Base-by-base conservation (phyloP, 768 basidiomycete genomes). In the Russula griseocarnosa region DNA sequence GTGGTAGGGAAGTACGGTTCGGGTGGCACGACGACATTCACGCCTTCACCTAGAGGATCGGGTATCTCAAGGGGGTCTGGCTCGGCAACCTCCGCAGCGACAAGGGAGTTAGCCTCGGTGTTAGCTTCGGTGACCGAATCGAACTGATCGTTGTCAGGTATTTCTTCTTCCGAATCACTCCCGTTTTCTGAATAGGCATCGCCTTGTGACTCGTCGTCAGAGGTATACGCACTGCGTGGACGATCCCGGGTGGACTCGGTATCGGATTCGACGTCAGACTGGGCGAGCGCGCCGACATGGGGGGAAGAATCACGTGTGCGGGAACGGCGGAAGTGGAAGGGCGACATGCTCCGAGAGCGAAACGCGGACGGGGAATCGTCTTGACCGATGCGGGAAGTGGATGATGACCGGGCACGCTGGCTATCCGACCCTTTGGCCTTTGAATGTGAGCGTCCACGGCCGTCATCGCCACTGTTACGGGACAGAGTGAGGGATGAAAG, bases 1-100 rank as follows among this genome's bases (percentile, higher is more conserved):
- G 87, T 88, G 38, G 81, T 81, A 20, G 88, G 87, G 74, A 92
- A 92, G 73, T 90, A 90, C 2, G 90, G 90, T 67, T 92, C 88
- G 4, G 84, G 87, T 0, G 92, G 89, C 1, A 93, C 83, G 66
- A 94, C 84, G 58, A 94, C 87, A 69, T 94, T 94, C 22, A 92
- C 89, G 61, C 93, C 95, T 74, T 97, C 94, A 14, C 95, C 95
- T 11, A 95, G 79, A 0, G 90, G 91, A 74, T 95, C 94, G 0
- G 87, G 83, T 60, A 81, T 72, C 46, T 81, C 76, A 44, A 72
- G 73, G 4, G 74, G 76, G 54, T 88, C 87, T 20, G 75, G 78
- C 58, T 88, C 88, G 2, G 62, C 69, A 13, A 82, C 80, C 10
- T 80, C 82, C 2, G 77, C 74, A 0, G 78, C 75, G 32, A 86